Base-by-base conservation (phyloP, 202 grass and related monocot genomes). In the Panicum hallii region DNA sequence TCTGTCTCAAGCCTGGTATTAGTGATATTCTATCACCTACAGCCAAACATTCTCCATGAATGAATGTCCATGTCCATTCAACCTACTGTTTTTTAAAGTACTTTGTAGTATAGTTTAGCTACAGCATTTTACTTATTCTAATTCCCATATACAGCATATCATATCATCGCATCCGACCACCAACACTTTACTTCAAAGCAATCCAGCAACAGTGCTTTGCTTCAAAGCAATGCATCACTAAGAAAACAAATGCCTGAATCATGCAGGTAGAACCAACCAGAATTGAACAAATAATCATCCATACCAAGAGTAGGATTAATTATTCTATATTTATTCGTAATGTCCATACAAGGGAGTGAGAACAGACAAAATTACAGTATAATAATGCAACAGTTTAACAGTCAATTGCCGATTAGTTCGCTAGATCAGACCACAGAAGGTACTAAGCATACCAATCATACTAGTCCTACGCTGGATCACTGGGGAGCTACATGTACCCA, bases 271-370 rank as follows among this genome's bases (percentile, higher is more conserved):
- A 44, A 52, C 14, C 62, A 53, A 38, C 6, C 5, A 74, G 16
- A 73, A 16, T 46, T 4, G 14, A 8, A 19, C 22, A 42, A 72
- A 48, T 7, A 83, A 19, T 5, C 26, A 83, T 69, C 26, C 62
- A 32, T 69, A 92, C 96, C 93, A 83, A 88, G 43, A 99, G 88
- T 28, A 11, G 60, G 26, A 63, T 63, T 63, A 63, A 63, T 14
- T 11, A 63, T 63, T 30, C 1, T 32, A 14, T 63, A 62, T 4
- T 11, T 28, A 32, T 4, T 5, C 15, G 7, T 45, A 44, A 9
- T 8, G 11, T 13, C 17, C 11, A 45, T 0, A 1, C 30, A 32
- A 55, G 5, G 5, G 46, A 54, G 1, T n/a, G 9, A 36, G 44
- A 11, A 43, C 12, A 63, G 36, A 55, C n/a, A 9, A 13, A 42